Base-by-base conservation (phyloP, 2,329 filamentous ascomycete species). In the Myriosclerotinia scirpicola region DNA sequence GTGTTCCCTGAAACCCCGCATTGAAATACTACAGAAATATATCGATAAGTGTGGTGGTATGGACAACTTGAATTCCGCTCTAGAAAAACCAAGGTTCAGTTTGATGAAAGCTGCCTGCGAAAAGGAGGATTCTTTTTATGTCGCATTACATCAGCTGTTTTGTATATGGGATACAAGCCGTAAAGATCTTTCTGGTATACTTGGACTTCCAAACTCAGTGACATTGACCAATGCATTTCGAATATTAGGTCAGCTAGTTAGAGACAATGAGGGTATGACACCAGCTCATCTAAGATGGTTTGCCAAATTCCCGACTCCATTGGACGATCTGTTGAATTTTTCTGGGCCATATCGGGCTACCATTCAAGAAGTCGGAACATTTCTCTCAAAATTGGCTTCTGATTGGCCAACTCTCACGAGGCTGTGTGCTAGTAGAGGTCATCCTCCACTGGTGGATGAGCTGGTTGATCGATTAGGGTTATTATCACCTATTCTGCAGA, bases 141-240 rank as follows among this genome's bases (percentile, higher is more conserved):
- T 92, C 60, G 80, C 83, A 7, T 74, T 90, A 15, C 89, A 91
- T 73, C 88, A 91, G 73, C 67, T 89, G 2, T 88, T 86, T 75
- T 90, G 87, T 73, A 73, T 83, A 26, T 85, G 84, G 82, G 82
- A 75, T 66, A 42, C 68, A 17, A 61, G 71, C 48, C 70, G 58
- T 42, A 48, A 65, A 20, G 67, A 71, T 44, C 54, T 76, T 26
- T 48, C 81, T 20, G 71, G 61, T 15, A 68, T 80, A 3, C 73
- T 81, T 15, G 76, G 77, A 1, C 74, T 79, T 55, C 71, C 71
- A 34, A 53, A 68, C 22, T 12, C 58, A 34, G 63, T 40, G 14
- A 67, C 70, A 26, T 62, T 79, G 4, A 67, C 67, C 9, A 53
- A 69, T 62, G 78, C 78, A 0, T 73, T 80, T 40, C 67, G 67